A percentile compares a stretch with the other conserved stretches of the same genome.
These are phyloP conservation scores for Martiniozyma asiatica DNA, from an alignment of 1,139 yeast genomes.

Conservation along the genomic window DNA sequence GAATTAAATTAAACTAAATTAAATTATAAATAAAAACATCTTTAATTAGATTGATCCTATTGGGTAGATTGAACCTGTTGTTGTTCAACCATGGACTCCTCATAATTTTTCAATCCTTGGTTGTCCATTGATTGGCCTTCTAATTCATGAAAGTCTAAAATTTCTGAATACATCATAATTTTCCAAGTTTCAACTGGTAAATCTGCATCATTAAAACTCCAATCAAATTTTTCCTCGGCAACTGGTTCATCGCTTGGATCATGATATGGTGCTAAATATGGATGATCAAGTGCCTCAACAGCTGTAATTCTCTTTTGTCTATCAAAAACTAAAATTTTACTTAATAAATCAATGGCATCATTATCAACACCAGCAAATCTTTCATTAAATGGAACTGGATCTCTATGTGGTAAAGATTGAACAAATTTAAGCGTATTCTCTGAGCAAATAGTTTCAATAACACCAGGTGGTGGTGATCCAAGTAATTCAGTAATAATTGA, in stretches of 20 bases:
- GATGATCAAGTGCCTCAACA: slow-evolving; percentile 79
- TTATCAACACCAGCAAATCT: slow-evolving; percentile 83
- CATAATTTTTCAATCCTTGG: no score
- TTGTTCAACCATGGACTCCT: no score
- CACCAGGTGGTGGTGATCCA: slow-evolving; percentile 95
- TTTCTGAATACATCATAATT: slow-evolving; percentile 98
- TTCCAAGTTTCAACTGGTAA: slow-evolving; percentile 97
- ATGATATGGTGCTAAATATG: slow-evolving; percentile 93
- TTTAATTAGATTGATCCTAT: no score
- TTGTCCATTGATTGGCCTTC: slow-evolving; percentile 26
- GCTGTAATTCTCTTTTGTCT: slow-evolving; percentile 92
- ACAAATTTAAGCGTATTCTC: slow-evolving; percentile 93
- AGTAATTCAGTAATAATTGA: slow-evolving; percentile 89
- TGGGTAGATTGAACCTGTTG: no score
- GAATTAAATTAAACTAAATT: no score
- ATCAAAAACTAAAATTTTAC: slow-evolving; percentile 86
- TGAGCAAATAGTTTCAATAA: slow-evolving; percentile 88
- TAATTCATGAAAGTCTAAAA: slow-evolving; percentile 84
- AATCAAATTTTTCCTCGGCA: slow-evolving; percentile 86
- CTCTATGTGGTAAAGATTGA: slow-evolving; percentile 84
- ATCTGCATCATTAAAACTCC: slow-evolving; percentile 98
- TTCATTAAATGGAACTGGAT: slow-evolving; percentile 77
- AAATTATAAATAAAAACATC: no score
- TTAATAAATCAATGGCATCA: slow-evolving; percentile 79
- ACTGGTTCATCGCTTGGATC: slow-evolving; percentile 97